Percentiles rank a stretch among this genome's conserved stretches.
phyloP scores from a whole-genome alignment of 768 basidiomycete species.

The Boletus vermiculosoides region DNA sequence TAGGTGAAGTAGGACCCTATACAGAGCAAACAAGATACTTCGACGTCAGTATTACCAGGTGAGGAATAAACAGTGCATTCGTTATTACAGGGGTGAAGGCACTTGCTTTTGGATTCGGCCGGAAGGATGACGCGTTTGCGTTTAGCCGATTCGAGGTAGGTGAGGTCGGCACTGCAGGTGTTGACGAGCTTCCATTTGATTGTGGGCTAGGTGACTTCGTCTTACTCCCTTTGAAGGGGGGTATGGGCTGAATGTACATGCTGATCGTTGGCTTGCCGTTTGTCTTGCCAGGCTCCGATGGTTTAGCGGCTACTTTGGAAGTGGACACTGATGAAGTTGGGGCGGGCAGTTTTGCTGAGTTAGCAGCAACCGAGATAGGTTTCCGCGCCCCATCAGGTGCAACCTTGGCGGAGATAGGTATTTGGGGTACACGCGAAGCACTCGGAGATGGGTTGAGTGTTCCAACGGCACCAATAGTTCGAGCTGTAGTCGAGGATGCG shows the following conservation, averaged over 20 bases:
- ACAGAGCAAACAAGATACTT: slow-evolving; percentile 12
- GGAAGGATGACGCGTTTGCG: slow-evolving; percentile 88
- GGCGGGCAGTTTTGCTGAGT: slow-evolving; percentile 28
- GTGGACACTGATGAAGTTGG: slow-evolving; percentile 30
- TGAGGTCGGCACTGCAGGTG: slow-evolving; percentile 43
- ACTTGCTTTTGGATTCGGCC: slow-evolving; percentile 79
- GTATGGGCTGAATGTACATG: slow-evolving; percentile 89
- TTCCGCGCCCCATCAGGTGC: slow-evolving; percentile 30
- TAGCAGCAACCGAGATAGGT: slow-evolving; percentile 23
- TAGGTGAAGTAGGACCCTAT: slow-evolving; percentile 49
- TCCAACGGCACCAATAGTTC: slow-evolving; percentile 60
- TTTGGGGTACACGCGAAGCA: slow-evolving; percentile 42
- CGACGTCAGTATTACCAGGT: slow-evolving; percentile 18
- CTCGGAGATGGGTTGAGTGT: slow-evolving; percentile 43
- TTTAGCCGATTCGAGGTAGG: slow-evolving; percentile 72
- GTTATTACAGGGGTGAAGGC: slow-evolving; percentile 65
- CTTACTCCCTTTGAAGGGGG: slow-evolving; percentile 79
- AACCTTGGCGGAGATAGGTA: slow-evolving; percentile 31
- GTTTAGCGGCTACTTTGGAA: slow-evolving; percentile 33
- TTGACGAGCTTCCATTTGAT: slow-evolving; percentile 31
- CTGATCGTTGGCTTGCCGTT: slow-evolving; percentile 49
- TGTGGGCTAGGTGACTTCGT: slow-evolving; percentile 33
- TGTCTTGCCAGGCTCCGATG: slow-evolving; percentile 32
- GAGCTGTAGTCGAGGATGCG: slow-evolving; percentile 62
- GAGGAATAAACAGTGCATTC: slow-evolving; percentile 7